phyloP scores from a whole-genome alignment of 2,329 filamentous ascomycete genomes.

The Fusarium nematophilum region DNA sequence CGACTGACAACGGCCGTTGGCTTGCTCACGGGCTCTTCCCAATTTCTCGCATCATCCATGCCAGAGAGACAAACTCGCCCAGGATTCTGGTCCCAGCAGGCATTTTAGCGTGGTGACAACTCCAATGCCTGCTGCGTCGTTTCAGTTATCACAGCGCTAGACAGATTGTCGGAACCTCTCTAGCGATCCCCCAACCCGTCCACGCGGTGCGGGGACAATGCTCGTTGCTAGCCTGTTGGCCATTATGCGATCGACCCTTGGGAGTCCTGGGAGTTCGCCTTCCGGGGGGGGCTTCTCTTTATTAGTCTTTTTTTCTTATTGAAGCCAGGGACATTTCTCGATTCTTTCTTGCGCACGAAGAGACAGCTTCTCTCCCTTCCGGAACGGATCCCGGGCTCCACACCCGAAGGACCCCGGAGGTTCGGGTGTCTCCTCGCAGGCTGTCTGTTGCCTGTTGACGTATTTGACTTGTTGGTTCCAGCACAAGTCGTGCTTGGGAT shows the following conservation, averaged over 20 bases:
- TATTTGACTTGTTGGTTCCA: constrained; percentile 1
- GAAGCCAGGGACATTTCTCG: constrained; percentile 30
- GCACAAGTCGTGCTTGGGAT: neutral
- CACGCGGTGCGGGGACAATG: constrained; percentile 36
- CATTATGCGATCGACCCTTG: constrained; percentile 10
- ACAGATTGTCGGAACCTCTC: constrained; percentile 44
- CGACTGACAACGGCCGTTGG: neutral
- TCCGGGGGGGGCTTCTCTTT: neutral
- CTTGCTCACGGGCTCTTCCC: constrained; percentile 4
- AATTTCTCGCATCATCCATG: constrained; percentile 17
- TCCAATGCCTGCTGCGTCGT: constrained; percentile 38
- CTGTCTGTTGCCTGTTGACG: constrained; percentile 1
- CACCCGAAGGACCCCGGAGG: constrained; percentile 11
- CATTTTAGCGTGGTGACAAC: constrained; percentile 41
- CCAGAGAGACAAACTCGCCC: constrained; percentile 14
- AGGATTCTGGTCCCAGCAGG: constrained; percentile 27
- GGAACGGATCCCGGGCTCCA: constrained; percentile 24
- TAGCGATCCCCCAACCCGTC: constrained; percentile 37
- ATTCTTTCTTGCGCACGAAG: constrained; percentile 26
- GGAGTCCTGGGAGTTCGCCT: constrained; percentile 31
- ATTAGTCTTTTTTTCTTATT: constrained; percentile 24
- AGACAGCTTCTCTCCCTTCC: constrained; percentile 14
- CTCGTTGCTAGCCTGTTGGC: constrained; percentile 28
- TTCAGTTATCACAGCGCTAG: constrained; percentile 44
- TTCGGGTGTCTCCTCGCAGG: constrained; percentile 6